Base-by-base conservation (phyloP, 768 basidiomycete genomes). In the Trametes cubensis region DNA sequence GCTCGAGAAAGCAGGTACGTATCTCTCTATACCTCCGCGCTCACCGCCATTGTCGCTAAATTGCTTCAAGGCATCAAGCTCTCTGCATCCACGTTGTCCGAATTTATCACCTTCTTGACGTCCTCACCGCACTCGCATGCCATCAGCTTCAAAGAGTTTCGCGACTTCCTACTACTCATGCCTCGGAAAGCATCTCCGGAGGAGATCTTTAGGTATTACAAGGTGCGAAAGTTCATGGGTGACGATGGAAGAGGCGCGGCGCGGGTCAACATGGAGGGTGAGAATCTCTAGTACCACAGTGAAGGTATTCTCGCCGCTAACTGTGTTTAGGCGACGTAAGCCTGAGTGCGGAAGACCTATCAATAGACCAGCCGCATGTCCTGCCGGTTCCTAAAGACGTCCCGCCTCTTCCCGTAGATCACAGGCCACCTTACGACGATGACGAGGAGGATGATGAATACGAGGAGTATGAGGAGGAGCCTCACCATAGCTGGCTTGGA, bases 211-310 rank as follows among this genome's bases (percentile, higher is more conserved):
- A 83, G 79, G 59, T 93, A 89, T 75, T 94, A 92, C 68, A 81
- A 90, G 74, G 80, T 91, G 61, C 78, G 79, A 65, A 88, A 78
- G 68, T 85, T 81, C 69, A 76, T 89, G 73, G 86, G 85, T 26
- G 84, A 87, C 69, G 93, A 93, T 70, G 90, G 87, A 38, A 81
- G 88, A 64, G 90, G 91, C 54, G 80, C 89, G 42, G 88, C 87
- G 39, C 83, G 92, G 68, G 85, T 94, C 44, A 93, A 87, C 46
- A 94, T 93, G 89, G 92, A 95, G 84, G 95, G 95, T 88, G 68
- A 61, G 78, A 25, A 11, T 20, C 2, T n/a, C 20, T n/a, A 26
- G 18, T 18, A 23, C 14, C 18, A 14, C 21, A 25, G 10, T 14
- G 34, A n/a, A n/a, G 18, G 23, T 47, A 14, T 61, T 46, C 53